These are phyloP conservation scores for Trichoderma gracile DNA, from an alignment of 2,329 filamentous ascomycete genomes.

Conservation along the genomic window DNA sequence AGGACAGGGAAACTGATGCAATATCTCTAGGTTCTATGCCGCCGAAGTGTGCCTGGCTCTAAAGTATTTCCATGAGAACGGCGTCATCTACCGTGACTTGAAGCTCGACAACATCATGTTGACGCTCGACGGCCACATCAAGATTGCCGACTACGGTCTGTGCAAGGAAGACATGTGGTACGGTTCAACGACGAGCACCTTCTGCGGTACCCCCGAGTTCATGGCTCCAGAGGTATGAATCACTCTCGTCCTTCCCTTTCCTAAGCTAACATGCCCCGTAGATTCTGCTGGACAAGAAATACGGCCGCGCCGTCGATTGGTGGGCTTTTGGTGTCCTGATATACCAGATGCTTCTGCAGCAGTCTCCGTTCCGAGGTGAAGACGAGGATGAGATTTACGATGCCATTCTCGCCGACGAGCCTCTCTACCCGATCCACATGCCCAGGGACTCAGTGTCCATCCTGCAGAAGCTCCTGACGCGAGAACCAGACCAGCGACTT, in stretches of 20 bases:
- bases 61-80: conserved; percentile 99
- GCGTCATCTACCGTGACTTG: conserved; percentile 96
- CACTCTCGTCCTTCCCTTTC: background rate
- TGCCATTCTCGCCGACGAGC: conserved; percentile 94
- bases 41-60: conserved; percentile 94
- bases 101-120: conserved; percentile 92
- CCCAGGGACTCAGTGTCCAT: conserved; percentile 96
- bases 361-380: conserved; percentile 97
- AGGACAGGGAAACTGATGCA: background rate
- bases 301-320: conserved; percentile 96
- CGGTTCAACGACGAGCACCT: conserved; percentile 92
- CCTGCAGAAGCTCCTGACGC: conserved; percentile 91
- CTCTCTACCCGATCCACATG: conserved; percentile 98
- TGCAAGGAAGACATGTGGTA: conserved; percentile 99
- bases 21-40: conserved; percentile 75
- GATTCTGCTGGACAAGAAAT: conserved; percentile 98
- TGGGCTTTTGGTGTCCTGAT: conserved; percentile 99
- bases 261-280: conserved; percentile 38
- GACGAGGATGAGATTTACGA: conserved; percentile 99
- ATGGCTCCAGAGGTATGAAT: conserved; percentile 89
- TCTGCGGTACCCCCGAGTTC: conserved; percentile 99
- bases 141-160: conserved; percentile 96
- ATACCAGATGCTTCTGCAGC: conserved; percentile 98
- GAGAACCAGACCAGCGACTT: conserved; percentile 89
- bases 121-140: conserved; percentile 94